These are phyloP conservation scores for Dryadomyces sulphureus DNA, from an alignment of 2,329 filamentous ascomycete genomes.

Conservation along the genomic window DNA sequence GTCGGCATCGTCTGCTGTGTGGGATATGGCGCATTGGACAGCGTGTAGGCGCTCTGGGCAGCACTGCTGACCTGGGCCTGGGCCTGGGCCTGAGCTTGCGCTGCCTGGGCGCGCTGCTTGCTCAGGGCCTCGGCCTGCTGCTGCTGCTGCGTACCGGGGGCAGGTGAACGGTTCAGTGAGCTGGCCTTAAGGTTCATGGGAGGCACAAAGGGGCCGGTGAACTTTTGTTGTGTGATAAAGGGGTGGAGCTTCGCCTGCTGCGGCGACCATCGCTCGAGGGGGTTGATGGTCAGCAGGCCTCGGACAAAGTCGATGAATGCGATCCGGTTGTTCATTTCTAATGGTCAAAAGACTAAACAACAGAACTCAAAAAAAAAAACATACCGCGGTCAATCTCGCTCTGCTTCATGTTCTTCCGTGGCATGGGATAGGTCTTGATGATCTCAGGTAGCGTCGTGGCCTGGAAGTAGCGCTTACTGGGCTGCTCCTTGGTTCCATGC, in stretches of 20 bases:
- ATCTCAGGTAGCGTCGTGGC: constrained; percentile 90
- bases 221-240: constrained; percentile 98
- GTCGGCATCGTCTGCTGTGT: constrained; percentile 6
- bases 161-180: constrained; percentile 71
- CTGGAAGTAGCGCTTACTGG: constrained; percentile 99
- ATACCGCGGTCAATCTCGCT: constrained; percentile 89
- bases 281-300: constrained; percentile 85
- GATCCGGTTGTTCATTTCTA: constrained; percentile 96
- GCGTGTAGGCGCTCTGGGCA: constrained; percentile 49
- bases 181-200: constrained; percentile 92
- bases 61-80: constrained; percentile 56
- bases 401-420: constrained; percentile 98
- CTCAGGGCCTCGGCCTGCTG: constrained; percentile 87
- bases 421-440: constrained; percentile 96
- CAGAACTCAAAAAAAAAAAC: constrained; percentile 11
- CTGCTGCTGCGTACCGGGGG: constrained; percentile 88
- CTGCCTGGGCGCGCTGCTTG: constrained; percentile 73
- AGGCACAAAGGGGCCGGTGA: constrained; percentile 86
- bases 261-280: constrained; percentile 91
- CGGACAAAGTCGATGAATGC: constrained; percentile 98
- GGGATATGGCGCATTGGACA: constrained; percentile 30
- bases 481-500: constrained; percentile 92
- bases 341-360: neutral
- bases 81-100: constrained; percentile 54
- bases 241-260: constrained; percentile 95